Percentiles rank a stretch among this genome's conserved stretches.
Evolutionary conservation across 2,329 filamentous ascomycete genomes (phyloP).

Genomic region (Cadophora sp.): DNA sequence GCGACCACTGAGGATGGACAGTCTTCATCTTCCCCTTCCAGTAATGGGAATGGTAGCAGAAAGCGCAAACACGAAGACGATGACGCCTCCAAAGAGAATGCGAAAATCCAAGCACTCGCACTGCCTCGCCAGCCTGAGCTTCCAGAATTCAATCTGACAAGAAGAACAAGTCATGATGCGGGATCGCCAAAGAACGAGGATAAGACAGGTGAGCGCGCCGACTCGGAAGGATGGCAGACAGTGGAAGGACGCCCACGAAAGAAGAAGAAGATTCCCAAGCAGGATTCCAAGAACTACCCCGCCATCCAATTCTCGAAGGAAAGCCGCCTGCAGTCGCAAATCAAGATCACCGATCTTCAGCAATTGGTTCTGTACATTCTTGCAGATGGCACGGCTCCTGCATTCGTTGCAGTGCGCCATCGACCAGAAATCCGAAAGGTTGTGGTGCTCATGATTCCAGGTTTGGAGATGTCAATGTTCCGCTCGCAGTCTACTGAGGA

Average conservation of each 20-base stretch:
- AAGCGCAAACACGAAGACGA: conserved; percentile 43
- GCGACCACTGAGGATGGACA: conserved; percentile 18
- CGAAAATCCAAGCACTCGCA: conserved; percentile 36
- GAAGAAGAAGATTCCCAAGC: conserved; percentile 68
- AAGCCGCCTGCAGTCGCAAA: conserved; percentile 64
- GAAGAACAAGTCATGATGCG: conserved; percentile 30
- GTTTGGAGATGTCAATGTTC: conserved; percentile 91
- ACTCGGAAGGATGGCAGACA: conserved; percentile 57
- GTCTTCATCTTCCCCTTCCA: conserved; percentile 43
- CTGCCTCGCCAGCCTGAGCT: conserved; percentile 40
- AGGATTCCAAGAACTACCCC: conserved; percentile 63
- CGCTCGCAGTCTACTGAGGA: background rate
- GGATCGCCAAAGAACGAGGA: conserved; percentile 18
- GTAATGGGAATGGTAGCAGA: conserved; percentile 30
- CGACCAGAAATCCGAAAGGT: conserved; percentile 75
- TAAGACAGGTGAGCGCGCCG: conserved; percentile 16
- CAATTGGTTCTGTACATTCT: conserved; percentile 71
- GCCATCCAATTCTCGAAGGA: conserved; percentile 58
- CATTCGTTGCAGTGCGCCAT: conserved; percentile 69
- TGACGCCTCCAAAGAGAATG: conserved; percentile 23
- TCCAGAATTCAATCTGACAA: conserved; percentile 45
- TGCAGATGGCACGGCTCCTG: conserved; percentile 67
- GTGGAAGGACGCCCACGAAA: conserved; percentile 58
- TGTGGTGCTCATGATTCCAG: conserved; percentile 90
- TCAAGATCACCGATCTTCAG: conserved; percentile 68